phyloP scores from a whole-genome alignment of 2,329 filamentous ascomycete species.

The Corinectria fuckeliana region DNA sequence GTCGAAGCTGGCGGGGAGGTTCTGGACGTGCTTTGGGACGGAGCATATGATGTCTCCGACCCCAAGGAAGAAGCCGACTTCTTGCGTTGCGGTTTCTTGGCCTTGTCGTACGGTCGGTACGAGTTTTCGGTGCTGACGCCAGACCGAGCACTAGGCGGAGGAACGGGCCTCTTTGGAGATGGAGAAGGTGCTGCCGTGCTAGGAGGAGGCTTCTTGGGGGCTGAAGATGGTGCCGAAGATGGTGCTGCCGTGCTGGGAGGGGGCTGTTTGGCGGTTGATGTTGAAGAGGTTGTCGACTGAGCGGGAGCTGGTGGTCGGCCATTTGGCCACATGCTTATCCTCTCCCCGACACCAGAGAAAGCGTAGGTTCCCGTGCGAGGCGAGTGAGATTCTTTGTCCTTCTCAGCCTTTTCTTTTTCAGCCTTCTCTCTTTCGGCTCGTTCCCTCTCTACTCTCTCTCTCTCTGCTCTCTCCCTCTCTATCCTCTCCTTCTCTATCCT shows the following conservation, averaged over 20 bases:
- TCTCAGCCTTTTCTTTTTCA: conserved; percentile 38
- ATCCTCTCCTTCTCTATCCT: conserved; percentile 38
- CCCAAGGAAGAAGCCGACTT: conserved; percentile 71
- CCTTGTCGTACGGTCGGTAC: conserved; percentile 78
- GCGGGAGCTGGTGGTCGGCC: conserved; percentile 55
- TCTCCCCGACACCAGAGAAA: conserved; percentile 70
- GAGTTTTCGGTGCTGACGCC: conserved; percentile 71
- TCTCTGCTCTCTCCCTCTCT: conserved; percentile 27
- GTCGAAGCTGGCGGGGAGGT: conserved; percentile 84
- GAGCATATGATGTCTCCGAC: conserved; percentile 86
- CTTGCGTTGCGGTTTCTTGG: conserved; percentile 63
- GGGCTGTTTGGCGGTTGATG: conserved; percentile 25
- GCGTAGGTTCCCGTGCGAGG: conserved; percentile 62
- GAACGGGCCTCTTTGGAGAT: conserved; percentile 43
- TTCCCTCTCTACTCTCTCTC: conserved; percentile 43
- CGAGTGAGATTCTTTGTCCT: conserved; percentile 40
- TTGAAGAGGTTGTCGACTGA: conserved; percentile 33
- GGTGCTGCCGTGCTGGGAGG: conserved; percentile 31
- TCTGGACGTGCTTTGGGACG: conserved; percentile 81
- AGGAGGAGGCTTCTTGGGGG: conserved; percentile 35
- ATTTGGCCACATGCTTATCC: conserved; percentile 73
- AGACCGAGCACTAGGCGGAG: conserved; percentile 61
- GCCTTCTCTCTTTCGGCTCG: conserved; percentile 45
- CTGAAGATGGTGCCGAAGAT: conserved; percentile 25
- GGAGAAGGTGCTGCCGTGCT: conserved; percentile 30